These are phyloP conservation scores for Ceratocystis colombiana DNA, from an alignment of 2,329 filamentous ascomycete species.

Conservation along the genomic window DNA sequence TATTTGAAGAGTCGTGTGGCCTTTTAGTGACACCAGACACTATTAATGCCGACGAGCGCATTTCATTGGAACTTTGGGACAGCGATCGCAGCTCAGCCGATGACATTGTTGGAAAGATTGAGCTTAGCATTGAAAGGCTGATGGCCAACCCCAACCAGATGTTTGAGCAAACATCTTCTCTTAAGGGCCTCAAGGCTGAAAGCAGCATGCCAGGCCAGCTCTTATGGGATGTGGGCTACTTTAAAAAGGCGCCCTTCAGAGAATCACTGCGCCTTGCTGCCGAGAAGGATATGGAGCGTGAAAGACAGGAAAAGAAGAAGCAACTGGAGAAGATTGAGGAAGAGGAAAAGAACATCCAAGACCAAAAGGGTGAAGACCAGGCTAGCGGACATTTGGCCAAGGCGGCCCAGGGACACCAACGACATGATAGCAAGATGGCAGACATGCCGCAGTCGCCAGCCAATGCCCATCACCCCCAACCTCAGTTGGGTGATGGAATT, in stretches of 20 bases:
- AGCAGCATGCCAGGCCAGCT: conserved; percentile 87
- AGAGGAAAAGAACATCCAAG: conserved; percentile 1
- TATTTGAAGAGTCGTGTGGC: conserved; percentile 82
- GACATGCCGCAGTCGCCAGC: conserved; percentile 2
- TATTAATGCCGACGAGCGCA: conserved; percentile 85
- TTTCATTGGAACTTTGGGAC: conserved; percentile 93
- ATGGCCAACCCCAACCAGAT: conserved; percentile 86
- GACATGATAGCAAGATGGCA: conserved; percentile 22
- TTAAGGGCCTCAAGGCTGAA: conserved; percentile 71
- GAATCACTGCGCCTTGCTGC: conserved; percentile 67
- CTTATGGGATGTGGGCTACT: conserved; percentile 94
- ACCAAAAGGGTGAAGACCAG: neutral
- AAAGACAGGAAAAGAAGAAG: conserved; percentile 23
- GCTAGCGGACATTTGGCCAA: neutral
- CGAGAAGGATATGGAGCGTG: conserved; percentile 49
- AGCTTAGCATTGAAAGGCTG: conserved; percentile 87
- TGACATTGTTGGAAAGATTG: conserved; percentile 89
- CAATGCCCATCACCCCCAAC: conserved; percentile 5
- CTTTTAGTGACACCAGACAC: conserved; percentile 79
- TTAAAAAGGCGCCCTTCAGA: conserved; percentile 80
- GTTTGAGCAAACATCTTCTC: conserved; percentile 77
- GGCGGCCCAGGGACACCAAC: conserved; percentile 11
- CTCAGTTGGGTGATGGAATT: neutral
- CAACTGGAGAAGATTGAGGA: conserved; percentile 16
- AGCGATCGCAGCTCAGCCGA: conserved; percentile 86